Conservation (phyloP, 1,284 basidiomycete genomes). For the Sporisorium exsertum region DNA sequence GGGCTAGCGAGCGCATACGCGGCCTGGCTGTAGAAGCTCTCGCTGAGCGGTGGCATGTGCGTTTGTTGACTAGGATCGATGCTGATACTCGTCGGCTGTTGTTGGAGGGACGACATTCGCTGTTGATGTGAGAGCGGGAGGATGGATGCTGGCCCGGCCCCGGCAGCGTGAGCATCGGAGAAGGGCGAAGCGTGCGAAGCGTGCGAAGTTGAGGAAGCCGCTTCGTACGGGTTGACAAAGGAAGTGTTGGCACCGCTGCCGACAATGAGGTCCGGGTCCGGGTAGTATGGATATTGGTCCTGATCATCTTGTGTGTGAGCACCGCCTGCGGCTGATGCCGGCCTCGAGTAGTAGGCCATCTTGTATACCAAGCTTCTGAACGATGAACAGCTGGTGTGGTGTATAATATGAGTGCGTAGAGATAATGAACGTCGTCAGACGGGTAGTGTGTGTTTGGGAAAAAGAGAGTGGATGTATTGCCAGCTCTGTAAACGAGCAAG, state of each 20-base stretch:
- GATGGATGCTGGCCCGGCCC: conserved; percentile 10
- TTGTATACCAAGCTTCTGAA: no score
- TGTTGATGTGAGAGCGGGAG: conserved; percentile 30
- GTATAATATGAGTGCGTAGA: not conserved
- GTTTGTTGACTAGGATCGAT: conserved; percentile 32
- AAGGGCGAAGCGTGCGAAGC: conserved; percentile 38
- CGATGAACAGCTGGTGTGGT: not conserved
- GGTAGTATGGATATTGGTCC: conserved; percentile 48
- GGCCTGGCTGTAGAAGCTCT: conserved; percentile 62
- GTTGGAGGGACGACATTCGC: conserved; percentile 19
- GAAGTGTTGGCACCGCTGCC: conserved; percentile 23
- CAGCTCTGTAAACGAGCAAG: not conserved
- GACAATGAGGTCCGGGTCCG: conserved; percentile 40
- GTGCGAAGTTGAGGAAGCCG: conserved; percentile 11
- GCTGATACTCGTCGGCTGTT: conserved; percentile 35
- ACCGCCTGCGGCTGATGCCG: conserved; percentile 36
- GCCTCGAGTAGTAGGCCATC: conserved; percentile 35
- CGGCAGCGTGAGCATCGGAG: conserved; percentile 15
- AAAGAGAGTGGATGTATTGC: not conserved
- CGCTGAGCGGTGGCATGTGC: conserved; percentile 48
- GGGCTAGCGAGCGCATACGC: conserved; percentile 50
- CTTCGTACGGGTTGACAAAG: conserved; percentile 40
- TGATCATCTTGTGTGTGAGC: conserved; percentile 29
- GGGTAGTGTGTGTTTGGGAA: not conserved
- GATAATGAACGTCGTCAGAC: no score